Evolutionary conservation across 805 yeast genomes (phyloP).

Genomic region (Wickerhamomyces strasburgensis): DNA sequence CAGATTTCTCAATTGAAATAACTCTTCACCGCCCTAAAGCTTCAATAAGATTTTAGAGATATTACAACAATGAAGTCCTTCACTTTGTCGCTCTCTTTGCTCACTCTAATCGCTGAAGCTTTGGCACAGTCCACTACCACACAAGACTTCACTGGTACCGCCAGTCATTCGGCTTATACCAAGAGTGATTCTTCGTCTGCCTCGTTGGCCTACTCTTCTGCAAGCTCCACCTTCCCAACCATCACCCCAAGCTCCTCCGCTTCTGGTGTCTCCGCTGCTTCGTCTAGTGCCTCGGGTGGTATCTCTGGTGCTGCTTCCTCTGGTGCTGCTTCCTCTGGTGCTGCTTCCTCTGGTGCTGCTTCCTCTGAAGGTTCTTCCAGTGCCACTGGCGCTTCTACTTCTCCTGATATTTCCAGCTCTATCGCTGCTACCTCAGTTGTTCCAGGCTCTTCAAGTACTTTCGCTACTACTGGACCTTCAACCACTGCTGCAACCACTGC

Average conservation of each 20-base stretch:
- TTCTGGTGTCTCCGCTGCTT: not conserved
- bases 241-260: constrained; percentile 1
- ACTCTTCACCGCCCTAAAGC: too few relatives aligned
- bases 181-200: constrained; percentile 6
- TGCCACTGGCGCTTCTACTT: constrained; percentile 1
- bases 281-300: too few relatives aligned
- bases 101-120: constrained; percentile 12
- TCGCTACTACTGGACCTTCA: constrained; percentile 1
- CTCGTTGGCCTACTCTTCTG: not conserved
- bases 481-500: constrained; percentile 6
- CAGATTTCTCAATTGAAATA: too few relatives aligned
- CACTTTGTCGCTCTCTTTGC: constrained; percentile 8
- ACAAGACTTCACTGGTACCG: constrained; percentile 20
- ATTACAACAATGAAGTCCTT: constrained; percentile 6
- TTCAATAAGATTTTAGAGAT: not conserved
- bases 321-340: constrained; percentile 4
- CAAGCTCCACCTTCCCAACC: not conserved
- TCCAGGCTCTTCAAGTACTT: constrained; percentile 1
- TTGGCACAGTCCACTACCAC: constrained; percentile 19
- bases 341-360: too few relatives aligned
- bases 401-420: constrained; percentile 9
- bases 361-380: constrained; percentile 2
- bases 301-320: constrained; percentile 1
- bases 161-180: constrained; percentile 11
- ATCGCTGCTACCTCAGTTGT: too few relatives aligned